Percentiles rank a stretch among this genome's conserved stretches.
These are phyloP conservation scores for Arthrocladium fulminans DNA, from an alignment of 2,329 filamentous ascomycete species.

Conservation along the genomic window DNA sequence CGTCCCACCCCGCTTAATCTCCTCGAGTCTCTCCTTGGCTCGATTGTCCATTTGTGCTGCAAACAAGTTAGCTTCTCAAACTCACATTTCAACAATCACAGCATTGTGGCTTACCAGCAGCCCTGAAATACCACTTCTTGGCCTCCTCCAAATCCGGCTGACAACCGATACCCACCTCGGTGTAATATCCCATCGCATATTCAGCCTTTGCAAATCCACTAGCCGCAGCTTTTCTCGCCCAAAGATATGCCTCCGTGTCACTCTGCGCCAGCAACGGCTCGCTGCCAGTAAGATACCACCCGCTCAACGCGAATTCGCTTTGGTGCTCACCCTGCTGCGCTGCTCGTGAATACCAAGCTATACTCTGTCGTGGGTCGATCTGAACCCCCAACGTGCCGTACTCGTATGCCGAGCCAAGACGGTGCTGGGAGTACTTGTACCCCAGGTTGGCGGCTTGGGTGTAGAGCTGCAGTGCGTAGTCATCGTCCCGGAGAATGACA, in stretches of 20 bases:
- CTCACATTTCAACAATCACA: neutral
- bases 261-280: constrained; percentile 82
- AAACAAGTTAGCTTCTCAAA: constrained; percentile 11
- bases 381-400: constrained; percentile 76
- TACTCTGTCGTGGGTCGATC: constrained; percentile 74
- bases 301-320: constrained; percentile 71
- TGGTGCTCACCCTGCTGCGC: constrained; percentile 92
- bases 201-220: constrained; percentile 86
- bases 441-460: constrained; percentile 76
- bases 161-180: constrained; percentile 86
- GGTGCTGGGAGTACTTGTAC: constrained; percentile 92
- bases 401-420: constrained; percentile 79
- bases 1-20: constrained; percentile 72
- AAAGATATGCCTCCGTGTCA: constrained; percentile 93
- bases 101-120: constrained; percentile 65
- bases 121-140: constrained; percentile 95
- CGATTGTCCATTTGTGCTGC: constrained; percentile 89
- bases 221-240: constrained; percentile 86
- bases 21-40: constrained; percentile 83
- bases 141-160: constrained; percentile 83
- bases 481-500: constrained; percentile 69
- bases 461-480: constrained; percentile 73
- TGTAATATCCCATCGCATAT: constrained; percentile 98
- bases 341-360: constrained; percentile 87
- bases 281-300: constrained; percentile 91